These are phyloP conservation scores for Aspergillus coremiiformis DNA, from an alignment of 495 filamentous ascomycete species.

Conservation along the genomic window DNA sequence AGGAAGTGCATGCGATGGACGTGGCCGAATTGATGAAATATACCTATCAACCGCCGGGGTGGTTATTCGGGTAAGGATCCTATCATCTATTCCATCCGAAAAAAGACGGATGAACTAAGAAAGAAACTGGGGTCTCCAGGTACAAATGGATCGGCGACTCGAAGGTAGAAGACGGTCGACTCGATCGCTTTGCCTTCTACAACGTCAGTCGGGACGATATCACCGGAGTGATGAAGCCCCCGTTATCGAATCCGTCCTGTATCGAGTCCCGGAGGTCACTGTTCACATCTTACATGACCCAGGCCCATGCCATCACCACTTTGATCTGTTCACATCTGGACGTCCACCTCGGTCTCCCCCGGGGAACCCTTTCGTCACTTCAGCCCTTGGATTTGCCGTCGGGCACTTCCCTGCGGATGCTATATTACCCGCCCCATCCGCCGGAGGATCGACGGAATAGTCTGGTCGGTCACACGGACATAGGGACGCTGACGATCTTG, in stretches of 20 bases:
- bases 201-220: not conserved
- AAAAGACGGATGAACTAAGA: no score
- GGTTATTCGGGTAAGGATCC: no score
- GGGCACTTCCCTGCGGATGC: not conserved
- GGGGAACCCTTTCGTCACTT: not conserved
- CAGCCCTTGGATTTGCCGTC: not conserved
- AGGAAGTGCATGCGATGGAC: conserved; percentile 7
- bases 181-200: no score
- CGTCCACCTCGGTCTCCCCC: no score
- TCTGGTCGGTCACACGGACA: conserved; percentile 22
- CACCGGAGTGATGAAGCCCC: not conserved
- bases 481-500: conserved; percentile 28
- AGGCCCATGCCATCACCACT: conserved; percentile 7
- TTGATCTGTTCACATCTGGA: no score
- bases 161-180: no score
- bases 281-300: not conserved
- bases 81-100: no score
- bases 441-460: not conserved
- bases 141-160: no score
- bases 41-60: not conserved
- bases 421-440: not conserved
- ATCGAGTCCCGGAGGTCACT: not conserved
- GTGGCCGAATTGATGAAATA: conserved; percentile 5
- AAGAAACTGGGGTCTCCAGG: no score
- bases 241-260: not conserved